Percentiles rank a stretch among this genome's conserved stretches.
phyloP scores from a whole-genome alignment of 2,329 filamentous ascomycete species.

The Exophiala calicioides region DNA sequence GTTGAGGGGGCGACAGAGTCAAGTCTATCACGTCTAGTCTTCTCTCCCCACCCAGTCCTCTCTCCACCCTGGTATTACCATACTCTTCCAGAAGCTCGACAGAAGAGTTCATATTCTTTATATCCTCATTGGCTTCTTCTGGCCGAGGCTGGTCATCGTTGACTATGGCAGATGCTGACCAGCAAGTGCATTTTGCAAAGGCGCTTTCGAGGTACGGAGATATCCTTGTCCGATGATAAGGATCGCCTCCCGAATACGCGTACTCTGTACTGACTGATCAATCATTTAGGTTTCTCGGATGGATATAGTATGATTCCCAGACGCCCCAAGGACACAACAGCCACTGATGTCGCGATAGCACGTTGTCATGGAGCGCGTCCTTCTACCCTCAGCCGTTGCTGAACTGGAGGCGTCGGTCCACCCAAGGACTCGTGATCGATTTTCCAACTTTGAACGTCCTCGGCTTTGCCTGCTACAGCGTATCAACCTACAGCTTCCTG shows the following conservation, averaged over 20 bases:
- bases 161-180: conserved; percentile 16
- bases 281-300: conserved; percentile 61
- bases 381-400: conserved; percentile 90
- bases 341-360: conserved; percentile 27
- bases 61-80: too few species aligned
- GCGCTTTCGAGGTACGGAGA: conserved; percentile 44
- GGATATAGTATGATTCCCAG: conserved; percentile 61
- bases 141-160: background rate
- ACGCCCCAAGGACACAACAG: background rate
- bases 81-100: too few species aligned
- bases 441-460: conserved; percentile 73
- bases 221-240: too few species aligned
- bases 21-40: too few species aligned
- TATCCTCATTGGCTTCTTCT: too few species aligned
- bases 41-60: too few species aligned
- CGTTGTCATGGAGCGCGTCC: conserved; percentile 76
- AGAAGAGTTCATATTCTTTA: too few species aligned
- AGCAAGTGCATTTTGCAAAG: conserved; percentile 35
- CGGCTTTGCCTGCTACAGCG: conserved; percentile 66
- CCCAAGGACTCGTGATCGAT: conserved; percentile 81
- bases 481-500: conserved; percentile 74
- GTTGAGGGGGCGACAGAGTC: too few species aligned
- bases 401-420: conserved; percentile 75
- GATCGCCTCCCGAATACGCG: background rate
- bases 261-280: background rate